Evolutionary conservation across 768 basidiomycete species (phyloP), one percentile per base, ranked within the genome.

Genomic region (Leccinum fibrillosum): DNA sequence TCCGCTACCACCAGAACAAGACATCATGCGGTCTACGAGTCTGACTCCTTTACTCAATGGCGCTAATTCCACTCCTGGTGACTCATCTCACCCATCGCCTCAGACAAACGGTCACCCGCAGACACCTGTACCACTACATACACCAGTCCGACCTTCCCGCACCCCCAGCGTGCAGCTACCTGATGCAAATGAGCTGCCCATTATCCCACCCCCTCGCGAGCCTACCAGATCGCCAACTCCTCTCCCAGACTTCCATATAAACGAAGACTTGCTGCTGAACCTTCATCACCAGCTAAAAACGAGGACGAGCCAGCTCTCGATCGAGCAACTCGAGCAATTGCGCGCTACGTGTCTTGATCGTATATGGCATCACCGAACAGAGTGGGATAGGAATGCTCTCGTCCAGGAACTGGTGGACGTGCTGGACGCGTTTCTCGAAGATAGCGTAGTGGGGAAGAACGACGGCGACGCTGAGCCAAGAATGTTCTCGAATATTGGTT

Each of bases 281-380:
- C 80, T 98, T 0, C 72, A 76, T 56, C 48, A 69, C 2, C 72
- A 77, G 48, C 69, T 98, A 26, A 74, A 74, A 35, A 75, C 81
- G 17, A 69, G 69, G 48, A 97, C 96, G 1, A 69, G 59, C 6
- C 69, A 67, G 0, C 76, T 98, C 45, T 90, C 79, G 25, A 80
- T 98, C 52, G 97, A 99, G 68, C 86, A 96, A 68, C 81, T 99
- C 6, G 97, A 98, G 69, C 94, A 98, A 72, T 79, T 99, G 6
- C 84, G 97, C 5, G 95, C 97, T 8, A 85, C 82, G 2, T 89
- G 86, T 64, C 82, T 94, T 25, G 84, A 86, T 44, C 77, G 77
- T 52, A 80, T 98, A n/a, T 99, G 95, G 95, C 77, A 84, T 28
- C 85, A 84, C 61, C 76, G 94, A 35, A 75, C 77, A 12, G 88